These are phyloP conservation scores for Funneliformis caledonium DNA, from an alignment of 371 early-diverging fungal genomes.

Conservation along the genomic window DNA sequence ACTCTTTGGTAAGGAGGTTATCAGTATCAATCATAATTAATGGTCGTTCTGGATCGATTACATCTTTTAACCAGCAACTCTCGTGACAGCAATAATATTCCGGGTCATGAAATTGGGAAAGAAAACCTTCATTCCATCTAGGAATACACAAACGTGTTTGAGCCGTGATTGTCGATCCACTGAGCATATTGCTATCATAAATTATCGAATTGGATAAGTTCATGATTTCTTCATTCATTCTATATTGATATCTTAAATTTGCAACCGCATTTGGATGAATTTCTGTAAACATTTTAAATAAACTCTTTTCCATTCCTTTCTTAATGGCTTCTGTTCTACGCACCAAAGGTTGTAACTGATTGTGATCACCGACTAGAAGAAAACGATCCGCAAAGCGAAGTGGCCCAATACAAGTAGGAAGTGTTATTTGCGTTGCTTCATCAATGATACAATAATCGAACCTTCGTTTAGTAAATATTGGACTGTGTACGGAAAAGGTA, in stretches of 20 bases:
- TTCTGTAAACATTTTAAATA: slow-evolving; percentile 83
- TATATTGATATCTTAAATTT: slow-evolving; percentile 89
- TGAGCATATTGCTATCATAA: slow-evolving; percentile 79
- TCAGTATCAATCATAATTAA: slow-evolving; percentile 91
- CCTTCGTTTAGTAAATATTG: slow-evolving; percentile 63
- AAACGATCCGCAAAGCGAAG: slow-evolving; percentile 82
- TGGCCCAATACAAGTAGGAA: slow-evolving; percentile 95
- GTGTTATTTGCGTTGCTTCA: slow-evolving; percentile 97
- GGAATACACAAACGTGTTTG: slow-evolving; percentile 58
- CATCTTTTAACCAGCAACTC: slow-evolving; percentile 67
- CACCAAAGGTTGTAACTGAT: slow-evolving; percentile 97
- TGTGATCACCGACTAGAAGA: slow-evolving; percentile 98
- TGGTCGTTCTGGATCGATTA: slow-evolving; percentile 67
- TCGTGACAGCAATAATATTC: slow-evolving; percentile 33
- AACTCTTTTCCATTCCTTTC: slow-evolving; percentile 60
- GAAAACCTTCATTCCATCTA: slow-evolving; percentile 42
- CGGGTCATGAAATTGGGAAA: neutral
- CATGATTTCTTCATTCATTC: slow-evolving; percentile 97
- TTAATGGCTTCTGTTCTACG: slow-evolving; percentile 58
- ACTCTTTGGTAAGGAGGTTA: slow-evolving; percentile 63
- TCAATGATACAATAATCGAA: slow-evolving; percentile 99
- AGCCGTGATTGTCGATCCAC: slow-evolving; percentile 75
- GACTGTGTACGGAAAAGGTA: slow-evolving; percentile 43
- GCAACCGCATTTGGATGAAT: slow-evolving; percentile 80
- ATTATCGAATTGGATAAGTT: slow-evolving; percentile 83